A percentile compares a stretch with the other conserved stretches of the same genome.
Evolutionary conservation across 352 stramenopile species (phyloP).

Genomic region (Phytophthora constricta): DNA sequence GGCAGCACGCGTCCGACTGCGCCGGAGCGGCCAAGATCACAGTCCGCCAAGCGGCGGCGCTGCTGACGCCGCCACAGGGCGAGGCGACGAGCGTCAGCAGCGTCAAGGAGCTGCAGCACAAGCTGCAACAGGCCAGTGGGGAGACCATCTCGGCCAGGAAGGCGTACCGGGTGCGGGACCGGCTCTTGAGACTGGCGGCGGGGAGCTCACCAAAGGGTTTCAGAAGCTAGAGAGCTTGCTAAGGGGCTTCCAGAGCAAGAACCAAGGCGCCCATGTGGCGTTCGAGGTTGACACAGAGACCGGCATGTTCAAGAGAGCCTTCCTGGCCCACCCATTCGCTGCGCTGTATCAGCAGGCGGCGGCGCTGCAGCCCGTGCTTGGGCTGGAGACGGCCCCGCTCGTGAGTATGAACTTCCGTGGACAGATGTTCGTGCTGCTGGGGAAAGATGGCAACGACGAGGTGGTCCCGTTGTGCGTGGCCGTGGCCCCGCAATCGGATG

Average conservation of each 20-base stretch:
- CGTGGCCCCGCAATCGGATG: constrained; percentile 31
- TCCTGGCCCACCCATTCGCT: constrained; percentile 38
- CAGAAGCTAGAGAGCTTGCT: constrained; percentile 40
- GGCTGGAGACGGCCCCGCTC: constrained; percentile 32
- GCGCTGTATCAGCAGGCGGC: constrained; percentile 27
- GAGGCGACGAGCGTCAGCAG: constrained; percentile 22
- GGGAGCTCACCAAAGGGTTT: constrained; percentile 40
- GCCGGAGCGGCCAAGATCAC: constrained; percentile 36
- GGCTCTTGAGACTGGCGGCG: constrained; percentile 37
- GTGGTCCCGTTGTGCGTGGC: constrained; percentile 32
- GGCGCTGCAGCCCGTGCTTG: constrained; percentile 34
- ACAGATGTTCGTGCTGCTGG: constrained; percentile 37
- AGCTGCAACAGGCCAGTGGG: constrained; percentile 30
- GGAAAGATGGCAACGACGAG: constrained; percentile 42
- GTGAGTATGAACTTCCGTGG: constrained; percentile 43
- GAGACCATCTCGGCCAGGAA: constrained; percentile 42
- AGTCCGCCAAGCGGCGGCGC: constrained; percentile 36
- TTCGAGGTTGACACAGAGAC: constrained; percentile 30
- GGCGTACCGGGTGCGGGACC: constrained; percentile 42
- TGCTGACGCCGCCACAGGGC: constrained; percentile 13
- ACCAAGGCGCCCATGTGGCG: constrained; percentile 28
- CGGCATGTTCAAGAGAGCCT: constrained; percentile 33
- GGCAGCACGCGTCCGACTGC: constrained; percentile 29
- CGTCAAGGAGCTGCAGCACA: constrained; percentile 40
- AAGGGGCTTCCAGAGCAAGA: constrained; percentile 37